phyloP scores from a whole-genome alignment of 768 basidiomycete species.

The Guyanaporus albipodus region DNA sequence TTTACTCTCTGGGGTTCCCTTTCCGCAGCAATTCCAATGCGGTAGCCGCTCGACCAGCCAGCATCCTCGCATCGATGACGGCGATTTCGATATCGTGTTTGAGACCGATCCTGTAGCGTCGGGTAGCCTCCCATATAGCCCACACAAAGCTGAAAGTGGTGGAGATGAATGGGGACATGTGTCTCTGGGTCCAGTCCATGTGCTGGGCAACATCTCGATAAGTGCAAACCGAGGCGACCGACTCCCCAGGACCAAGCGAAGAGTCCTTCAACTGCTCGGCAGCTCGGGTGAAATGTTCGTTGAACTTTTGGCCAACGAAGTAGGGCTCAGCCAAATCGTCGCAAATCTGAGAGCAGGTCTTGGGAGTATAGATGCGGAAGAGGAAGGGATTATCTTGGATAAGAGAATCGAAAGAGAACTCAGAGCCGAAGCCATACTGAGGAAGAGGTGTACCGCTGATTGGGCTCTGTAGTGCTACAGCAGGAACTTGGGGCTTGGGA shows the following conservation, averaged over 20 bases:
- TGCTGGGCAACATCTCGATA: conserved; percentile 65
- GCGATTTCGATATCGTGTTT: conserved; percentile 80
- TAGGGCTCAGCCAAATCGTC: conserved; percentile 52
- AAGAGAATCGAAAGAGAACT: conserved; percentile 58
- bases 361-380: conserved; percentile 79
- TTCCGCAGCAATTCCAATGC: conserved; percentile 60
- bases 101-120: conserved; percentile 65
- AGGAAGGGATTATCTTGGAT: conserved; percentile 66
- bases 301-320: conserved; percentile 67
- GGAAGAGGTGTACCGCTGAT: conserved; percentile 40
- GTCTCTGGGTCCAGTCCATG: conserved; percentile 76
- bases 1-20: conserved; percentile 54
- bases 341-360: conserved; percentile 49
- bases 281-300: conserved; percentile 37
- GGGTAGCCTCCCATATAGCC: conserved; percentile 78
- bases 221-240: conserved; percentile 31
- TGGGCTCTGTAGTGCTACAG: conserved; percentile 19
- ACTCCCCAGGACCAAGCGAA: conserved; percentile 32
- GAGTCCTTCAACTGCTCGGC: conserved; percentile 36
- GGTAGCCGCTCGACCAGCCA: conserved; percentile 57
- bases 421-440: conserved; percentile 69
- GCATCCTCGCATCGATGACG: conserved; percentile 63
- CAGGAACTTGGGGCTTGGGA: conserved; percentile 11
- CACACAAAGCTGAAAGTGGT: conserved; percentile 79
- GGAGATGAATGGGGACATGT: conserved; percentile 65